phyloP scores from a whole-genome alignment of 345 rosid species.

The Eucalyptus lansdowneana region DNA sequence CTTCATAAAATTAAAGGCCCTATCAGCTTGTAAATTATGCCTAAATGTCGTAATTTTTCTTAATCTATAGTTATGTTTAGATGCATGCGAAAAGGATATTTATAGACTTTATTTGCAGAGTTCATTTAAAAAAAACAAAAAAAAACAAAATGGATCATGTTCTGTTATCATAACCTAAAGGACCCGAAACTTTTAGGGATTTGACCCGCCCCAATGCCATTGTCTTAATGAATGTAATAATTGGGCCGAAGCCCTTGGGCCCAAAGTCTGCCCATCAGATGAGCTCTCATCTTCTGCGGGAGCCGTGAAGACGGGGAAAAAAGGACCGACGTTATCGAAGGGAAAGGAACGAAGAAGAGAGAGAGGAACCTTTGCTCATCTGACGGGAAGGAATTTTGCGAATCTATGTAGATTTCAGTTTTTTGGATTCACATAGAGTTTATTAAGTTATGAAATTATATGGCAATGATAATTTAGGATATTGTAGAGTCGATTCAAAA shows the following conservation, averaged over 20 bases:
- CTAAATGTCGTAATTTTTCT: neutral
- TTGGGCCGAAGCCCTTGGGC: neutral
- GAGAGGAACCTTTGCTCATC: neutral
- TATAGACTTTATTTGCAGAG: neutral
- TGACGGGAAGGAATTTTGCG: neutral
- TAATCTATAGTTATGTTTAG: neutral
- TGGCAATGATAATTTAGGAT: neutral
- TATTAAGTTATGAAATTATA: neutral
- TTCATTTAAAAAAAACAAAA: neutral
- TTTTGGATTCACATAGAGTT: neutral
- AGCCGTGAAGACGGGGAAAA: neutral
- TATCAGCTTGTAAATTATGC: neutral
- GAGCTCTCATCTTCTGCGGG: neutral
- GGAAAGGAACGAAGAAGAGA: too few relatives aligned
- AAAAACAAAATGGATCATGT: neutral
- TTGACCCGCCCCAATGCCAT: neutral
- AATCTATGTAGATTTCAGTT: neutral
- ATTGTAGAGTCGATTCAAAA: accelerated
- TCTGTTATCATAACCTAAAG: neutral
- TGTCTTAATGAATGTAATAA: neutral
- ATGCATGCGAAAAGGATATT: neutral
- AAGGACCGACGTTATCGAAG: too few relatives aligned
- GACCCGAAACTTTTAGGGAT: neutral
- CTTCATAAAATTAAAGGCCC: neutral
- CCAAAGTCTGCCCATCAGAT: neutral